Evolutionary conservation across 495 filamentous ascomycete species (phyloP), one percentile per base, ranked within the genome.

Genomic region (Xylaria palmicola): DNA sequence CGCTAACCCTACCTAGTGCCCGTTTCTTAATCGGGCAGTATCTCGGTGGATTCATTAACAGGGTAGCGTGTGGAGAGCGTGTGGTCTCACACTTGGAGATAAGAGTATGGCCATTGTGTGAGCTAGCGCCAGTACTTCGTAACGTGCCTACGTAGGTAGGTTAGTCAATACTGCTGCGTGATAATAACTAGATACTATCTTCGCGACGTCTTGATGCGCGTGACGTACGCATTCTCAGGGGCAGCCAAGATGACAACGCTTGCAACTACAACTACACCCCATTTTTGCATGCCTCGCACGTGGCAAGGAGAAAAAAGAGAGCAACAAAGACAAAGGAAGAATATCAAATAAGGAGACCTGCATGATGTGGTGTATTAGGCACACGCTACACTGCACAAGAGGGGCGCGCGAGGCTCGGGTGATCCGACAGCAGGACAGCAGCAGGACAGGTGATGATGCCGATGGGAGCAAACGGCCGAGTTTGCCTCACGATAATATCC

Each of bases 11-110:
- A 13, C 19, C 48, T 51, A 51, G 48, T 10, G 48, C 17, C 48
- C 26, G 8, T 51, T 51, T 50, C 47, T 19, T 22, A 51, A 51
- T 34, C 12, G 48, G 48, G 48, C 48, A 51, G n/a, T 34, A 55
- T 10, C 30, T 13, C 19, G 12, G 40, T 44, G 40, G 40, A 44
- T 15, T 6, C 40, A 5, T 15, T 44, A n/a, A n/a, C n/a, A n/a
- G n/a, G n/a, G n/a, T n/a, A n/a, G 44, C 26, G 26, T 48, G 56
- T 48, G 56, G 56, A 32, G 56, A 40, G n/a, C n/a, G n/a, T n/a
- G n/a, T 57, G 8, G 43, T 39, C 6, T 34, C 56, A 49, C 32
- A 1, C 24, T 8, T 2, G 32, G 39, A 56, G 53, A 56, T 56
- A 56, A 56, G 53, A 56, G 34, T 39, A 39, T 24, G 48, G 29